phyloP scores from a whole-genome alignment of 441 rosid species.

The Croton setiger region DNA sequence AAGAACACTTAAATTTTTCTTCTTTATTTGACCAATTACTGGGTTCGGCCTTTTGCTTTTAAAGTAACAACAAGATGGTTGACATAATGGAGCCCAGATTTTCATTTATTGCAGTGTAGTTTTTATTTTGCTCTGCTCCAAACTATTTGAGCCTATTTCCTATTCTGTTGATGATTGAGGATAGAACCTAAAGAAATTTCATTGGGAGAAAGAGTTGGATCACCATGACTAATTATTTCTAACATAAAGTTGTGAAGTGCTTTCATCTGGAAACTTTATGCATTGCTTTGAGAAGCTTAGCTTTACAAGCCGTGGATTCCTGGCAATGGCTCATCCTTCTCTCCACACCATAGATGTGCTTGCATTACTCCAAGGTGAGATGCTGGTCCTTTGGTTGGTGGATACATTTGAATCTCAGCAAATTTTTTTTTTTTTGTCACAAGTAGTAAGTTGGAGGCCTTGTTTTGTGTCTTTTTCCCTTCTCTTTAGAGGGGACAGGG shows the following conservation, averaged over 20 bases:
- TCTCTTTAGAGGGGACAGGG: background rate
- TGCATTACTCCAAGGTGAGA: slow-evolving; percentile 13
- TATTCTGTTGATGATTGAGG: background rate
- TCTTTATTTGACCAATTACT: background rate
- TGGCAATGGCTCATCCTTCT: background rate
- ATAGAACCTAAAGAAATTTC: background rate
- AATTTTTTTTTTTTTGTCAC: background rate
- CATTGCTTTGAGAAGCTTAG: slow-evolving; percentile 4
- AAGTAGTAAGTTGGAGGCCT: background rate
- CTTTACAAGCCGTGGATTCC: slow-evolving; percentile 11
- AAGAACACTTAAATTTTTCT: background rate
- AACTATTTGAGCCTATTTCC: background rate
- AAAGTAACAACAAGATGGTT: background rate
- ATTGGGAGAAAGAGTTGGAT: background rate
- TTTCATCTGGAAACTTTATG: background rate
- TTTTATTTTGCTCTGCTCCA: background rate
- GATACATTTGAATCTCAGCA: background rate
- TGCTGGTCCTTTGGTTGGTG: slow-evolving; percentile 9
- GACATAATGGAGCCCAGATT: background rate
- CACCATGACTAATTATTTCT: background rate
- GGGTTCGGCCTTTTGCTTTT: background rate
- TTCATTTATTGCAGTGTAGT: background rate
- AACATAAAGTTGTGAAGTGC: slow-evolving; percentile 3
- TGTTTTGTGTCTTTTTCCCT: background rate
- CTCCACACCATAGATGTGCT: background rate